Base-by-base conservation (phyloP, 2,329 filamentous ascomycete genomes). In the Cladophialophora chaetospira region DNA sequence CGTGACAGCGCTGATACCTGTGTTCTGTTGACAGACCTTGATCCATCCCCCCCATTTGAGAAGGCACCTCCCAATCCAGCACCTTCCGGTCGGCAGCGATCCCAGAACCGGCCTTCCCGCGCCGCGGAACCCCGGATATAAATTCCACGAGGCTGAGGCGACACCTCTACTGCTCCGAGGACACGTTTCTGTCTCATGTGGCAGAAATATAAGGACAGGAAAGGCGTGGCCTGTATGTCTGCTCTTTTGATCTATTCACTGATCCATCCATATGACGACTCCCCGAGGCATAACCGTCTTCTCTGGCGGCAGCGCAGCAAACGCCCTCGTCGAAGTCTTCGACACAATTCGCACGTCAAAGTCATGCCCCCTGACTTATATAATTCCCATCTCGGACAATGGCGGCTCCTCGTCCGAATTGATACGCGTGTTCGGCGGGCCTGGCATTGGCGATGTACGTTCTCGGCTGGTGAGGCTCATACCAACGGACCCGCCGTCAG, bases 311-410 rank as follows among this genome's bases (percentile, higher is more conserved):
- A 96, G 90, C 65, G 93, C 92, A n/a, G 91, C 93, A 4, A 97
- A 97, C 70, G 95, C 83, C 67, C 82, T 97, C 4, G 93, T 97
- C 36, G 93, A 97, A 70, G 89, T 96, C 9, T 97, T 97, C 73
- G 87, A 80, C 57, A 75, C 77, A 15, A 78, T 89, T 29, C 79
- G 83, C 10, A 73, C 85, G 61, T 86, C 81, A 65, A 88, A 88
- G 60, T 74, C 81, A 36, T 88, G 87, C 68, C 77, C 81, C 2
- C 75, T 95, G 38, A 90, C 84, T 73, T 95, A 96, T 72, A 85
- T 97, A 57, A 96, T 97, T 50, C 93, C 93, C 31, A 96, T 97
- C 70, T 94, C 89, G 63, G 93, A 97, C 75, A 97, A 97, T 73
- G 93, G 93, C 46, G 93, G 93, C 35, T 95, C 89, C 66, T 95